Base-by-base conservation (phyloP, 495 filamentous ascomycete genomes). In the Astrothelium subdiscretum region DNA sequence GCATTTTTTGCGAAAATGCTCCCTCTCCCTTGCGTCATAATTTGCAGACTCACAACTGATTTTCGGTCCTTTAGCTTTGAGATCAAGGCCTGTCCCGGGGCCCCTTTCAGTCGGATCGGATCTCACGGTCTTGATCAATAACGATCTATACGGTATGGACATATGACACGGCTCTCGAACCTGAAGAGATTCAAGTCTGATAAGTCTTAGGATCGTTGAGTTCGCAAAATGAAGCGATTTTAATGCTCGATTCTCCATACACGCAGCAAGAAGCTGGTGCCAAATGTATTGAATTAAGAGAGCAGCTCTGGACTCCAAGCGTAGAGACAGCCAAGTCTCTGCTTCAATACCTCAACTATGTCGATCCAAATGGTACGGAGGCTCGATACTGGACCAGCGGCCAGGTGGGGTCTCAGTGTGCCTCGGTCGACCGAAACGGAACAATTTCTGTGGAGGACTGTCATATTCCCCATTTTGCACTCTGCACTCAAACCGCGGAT, bases 401-500 rank as follows among this genome's bases (percentile, higher is more conserved):
- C 48, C 11, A 8, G 29, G 48, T 27, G 3, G 48, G 48, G 20
- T 54, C 48, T 54, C 48, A 54, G 15, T 54, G 48, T 54, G 68
- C 67, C 6, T 58, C 71, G 0, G 63, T 79, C 22, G 65, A 70
- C 54, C 60, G 54, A 6, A 58, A 68, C 26, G 75, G 76, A 8
- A 18, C 58, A 0, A 59, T 73, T 5, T 60, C 64, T 0, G 26
- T 35, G n/a, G 63, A 62, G 11, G 38, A 59, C n/a, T 51, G 64
- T 22, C 58, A 54, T 10, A 31, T 58, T 3, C 59, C 57, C 20
- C 62, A 75, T 6, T 73, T 70, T 11, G 75, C 69, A 0, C 54
- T 81, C 8, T 81, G 79, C 57, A 79, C 78, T 0, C 75, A 80
- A 51, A 72, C 72, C 11, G 77, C 78, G 3, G 76, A 76, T 1